Evolutionary conservation across 331 rosid species (phyloP).

Genomic region (Rosa hybrid): DNA sequence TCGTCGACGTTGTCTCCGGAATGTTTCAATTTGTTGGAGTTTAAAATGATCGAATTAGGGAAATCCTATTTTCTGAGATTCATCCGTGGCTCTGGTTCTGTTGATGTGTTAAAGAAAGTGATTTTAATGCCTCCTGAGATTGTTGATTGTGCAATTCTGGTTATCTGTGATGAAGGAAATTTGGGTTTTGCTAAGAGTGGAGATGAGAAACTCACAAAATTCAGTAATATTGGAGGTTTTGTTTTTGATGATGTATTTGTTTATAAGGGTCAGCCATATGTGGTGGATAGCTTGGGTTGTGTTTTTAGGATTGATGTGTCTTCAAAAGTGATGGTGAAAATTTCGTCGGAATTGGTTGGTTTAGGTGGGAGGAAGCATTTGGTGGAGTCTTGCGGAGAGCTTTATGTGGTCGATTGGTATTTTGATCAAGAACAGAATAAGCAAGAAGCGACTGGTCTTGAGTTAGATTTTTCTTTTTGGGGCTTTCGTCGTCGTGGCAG

Average conservation of each 20-base stretch:
- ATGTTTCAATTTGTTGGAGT: conserved; percentile 29
- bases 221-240: conserved; percentile 13
- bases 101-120: conserved; percentile 23
- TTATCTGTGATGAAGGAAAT: conserved; percentile 26
- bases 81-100: not conserved
- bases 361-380: conserved; percentile 45
- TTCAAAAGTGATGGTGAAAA: conserved; percentile 34
- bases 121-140: conserved; percentile 23
- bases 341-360: conserved; percentile 44
- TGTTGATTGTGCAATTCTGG: conserved; percentile 12
- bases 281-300: conserved; percentile 53
- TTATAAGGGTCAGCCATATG: conserved; percentile 41
- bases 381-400: conserved; percentile 50
- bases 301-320: conserved; percentile 45
- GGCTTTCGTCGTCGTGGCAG: not conserved
- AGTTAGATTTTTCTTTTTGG: not conserved
- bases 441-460: not conserved
- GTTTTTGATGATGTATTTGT: conserved; percentile 45
- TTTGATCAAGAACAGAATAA: conserved; percentile 4
- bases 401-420: conserved; percentile 48
- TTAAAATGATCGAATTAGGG: conserved; percentile 32
- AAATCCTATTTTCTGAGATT: conserved; percentile 22
- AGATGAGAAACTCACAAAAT: conserved; percentile 15
- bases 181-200: conserved; percentile 34
- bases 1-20: not conserved